Evolutionary conservation across 1,139 yeast genomes (phyloP), one percentile per base, ranked within the genome.

Genomic region (Debaryomyces sp.): DNA sequence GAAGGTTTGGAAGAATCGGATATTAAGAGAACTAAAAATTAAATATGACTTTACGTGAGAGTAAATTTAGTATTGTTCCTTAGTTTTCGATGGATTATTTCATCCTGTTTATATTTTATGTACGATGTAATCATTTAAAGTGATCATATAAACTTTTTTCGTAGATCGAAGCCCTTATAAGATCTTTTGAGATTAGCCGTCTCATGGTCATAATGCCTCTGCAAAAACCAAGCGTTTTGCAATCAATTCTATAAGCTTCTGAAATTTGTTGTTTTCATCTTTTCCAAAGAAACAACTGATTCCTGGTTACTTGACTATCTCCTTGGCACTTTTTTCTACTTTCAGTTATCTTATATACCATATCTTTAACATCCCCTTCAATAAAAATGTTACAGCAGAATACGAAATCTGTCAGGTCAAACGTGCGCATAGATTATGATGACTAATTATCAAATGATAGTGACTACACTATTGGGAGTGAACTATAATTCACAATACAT

Each of bases 1-100:
- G 64, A 62, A 42, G 61, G 62, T 1, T 57, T 61, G 49, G 61
- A 59, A 22, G 59, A 50, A 35, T 45, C 56, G 23, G 50, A 43
- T 9, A 12, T 50, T 13, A 56, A 57, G 39, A 52, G 50, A 43
- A 42, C 49, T 15, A 56, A 52, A 27, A 51, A 49, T 21, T 53
- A 51, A 42, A 6, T 29, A 3, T 10, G n/a, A 7, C 7, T 21
- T 35, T 35, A 17, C 12, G 9, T 9, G 5, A 2, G 2, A 7
- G 22, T 21, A 17, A 35, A 21, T 10, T 21, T 7, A 34, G 2
- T 21, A 12, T 21, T n/a, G n/a, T n/a, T n/a, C n/a, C n/a, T 21
- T 17, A 12, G 15, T 21, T 21, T 35, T 21, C 23, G 22, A 12
- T 12, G 10, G 10, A 4, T 35, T 35, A 35, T 35, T 4, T 35